These are phyloP conservation scores for Jaltomata sinuosa DNA, from an alignment of 257 asterid genomes.

Conservation along the genomic window DNA sequence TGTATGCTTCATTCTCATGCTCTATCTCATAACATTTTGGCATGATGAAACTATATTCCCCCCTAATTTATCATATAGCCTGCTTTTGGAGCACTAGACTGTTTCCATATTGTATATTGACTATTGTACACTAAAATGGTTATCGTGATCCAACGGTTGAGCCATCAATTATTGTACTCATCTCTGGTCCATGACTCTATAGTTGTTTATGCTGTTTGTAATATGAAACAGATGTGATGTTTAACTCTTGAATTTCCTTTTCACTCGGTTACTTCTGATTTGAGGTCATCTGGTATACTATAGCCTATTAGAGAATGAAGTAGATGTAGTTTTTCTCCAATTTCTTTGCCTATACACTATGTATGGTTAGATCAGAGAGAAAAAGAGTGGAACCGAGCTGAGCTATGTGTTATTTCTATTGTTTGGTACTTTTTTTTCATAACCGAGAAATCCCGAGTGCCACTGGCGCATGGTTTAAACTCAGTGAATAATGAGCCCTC, in stretches of 20 bases:
- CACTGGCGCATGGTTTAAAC: background rate
- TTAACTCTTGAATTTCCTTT: background rate
- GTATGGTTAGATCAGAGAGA: background rate
- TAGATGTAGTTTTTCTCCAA: background rate
- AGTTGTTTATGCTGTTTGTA: background rate
- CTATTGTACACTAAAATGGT: background rate
- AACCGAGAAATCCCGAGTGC: background rate
- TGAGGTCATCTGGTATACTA: background rate
- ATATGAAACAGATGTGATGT: background rate
- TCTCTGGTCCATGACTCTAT: background rate
- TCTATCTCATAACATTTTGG: background rate
- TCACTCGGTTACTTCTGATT: background rate
- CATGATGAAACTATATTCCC: background rate
- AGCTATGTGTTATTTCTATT: background rate
- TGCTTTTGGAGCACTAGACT: background rate
- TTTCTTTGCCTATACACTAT: background rate
- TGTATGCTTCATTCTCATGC: background rate
- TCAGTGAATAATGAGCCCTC: background rate
- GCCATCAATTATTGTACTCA: background rate
- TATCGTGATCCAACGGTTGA: background rate
- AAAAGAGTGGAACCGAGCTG: too few species aligned
- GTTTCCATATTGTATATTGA: background rate
- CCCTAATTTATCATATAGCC: background rate
- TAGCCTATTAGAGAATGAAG: background rate
- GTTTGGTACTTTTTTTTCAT: background rate